These are phyloP conservation scores for Fraxinus sp. DNA, from an alignment of 305 asterid genomes.

Conservation along the genomic window DNA sequence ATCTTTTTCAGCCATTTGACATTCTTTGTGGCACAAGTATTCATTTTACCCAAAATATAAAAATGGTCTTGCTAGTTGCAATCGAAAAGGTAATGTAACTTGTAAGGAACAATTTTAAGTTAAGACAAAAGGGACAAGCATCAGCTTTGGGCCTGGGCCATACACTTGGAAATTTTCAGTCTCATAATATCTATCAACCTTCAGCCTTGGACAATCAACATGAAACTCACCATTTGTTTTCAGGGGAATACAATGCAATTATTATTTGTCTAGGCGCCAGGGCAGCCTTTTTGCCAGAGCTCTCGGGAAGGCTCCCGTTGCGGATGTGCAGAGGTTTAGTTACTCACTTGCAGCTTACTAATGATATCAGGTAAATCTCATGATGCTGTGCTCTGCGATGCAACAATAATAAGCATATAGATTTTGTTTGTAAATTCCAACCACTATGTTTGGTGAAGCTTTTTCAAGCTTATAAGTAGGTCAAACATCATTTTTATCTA, in stretches of 20 bases:
- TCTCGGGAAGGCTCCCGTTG: slow-evolving; percentile 69
- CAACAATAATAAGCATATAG: not conserved
- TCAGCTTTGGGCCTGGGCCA: not conserved
- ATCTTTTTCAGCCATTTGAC: not conserved
- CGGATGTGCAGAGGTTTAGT: slow-evolving; percentile 86
- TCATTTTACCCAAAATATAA: not conserved
- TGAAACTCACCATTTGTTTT: slow-evolving; percentile 18
- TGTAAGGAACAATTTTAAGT: not conserved
- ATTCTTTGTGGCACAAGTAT: not conserved
- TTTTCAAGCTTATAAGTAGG: not conserved
- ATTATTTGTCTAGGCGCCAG: slow-evolving; percentile 83
- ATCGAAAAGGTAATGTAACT: not conserved
- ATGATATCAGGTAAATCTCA: slow-evolving; percentile 48
- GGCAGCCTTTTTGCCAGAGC: slow-evolving; percentile 71
- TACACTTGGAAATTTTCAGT: not conserved
- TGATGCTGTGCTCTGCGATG: not conserved
- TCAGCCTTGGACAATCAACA: not conserved
- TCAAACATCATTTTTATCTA: not conserved
- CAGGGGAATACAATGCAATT: slow-evolving; percentile 83
- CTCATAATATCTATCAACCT: not conserved
- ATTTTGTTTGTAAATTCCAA: not conserved
- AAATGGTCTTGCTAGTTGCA: not conserved
- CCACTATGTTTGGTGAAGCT: not conserved
- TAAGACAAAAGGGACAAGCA: not conserved
- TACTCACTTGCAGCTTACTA: slow-evolving; percentile 63